A percentile compares a stretch with the other conserved stretches of the same genome.
Conservation (phyloP, 129 eudicot species). For the Flaveria linearis region DNA sequence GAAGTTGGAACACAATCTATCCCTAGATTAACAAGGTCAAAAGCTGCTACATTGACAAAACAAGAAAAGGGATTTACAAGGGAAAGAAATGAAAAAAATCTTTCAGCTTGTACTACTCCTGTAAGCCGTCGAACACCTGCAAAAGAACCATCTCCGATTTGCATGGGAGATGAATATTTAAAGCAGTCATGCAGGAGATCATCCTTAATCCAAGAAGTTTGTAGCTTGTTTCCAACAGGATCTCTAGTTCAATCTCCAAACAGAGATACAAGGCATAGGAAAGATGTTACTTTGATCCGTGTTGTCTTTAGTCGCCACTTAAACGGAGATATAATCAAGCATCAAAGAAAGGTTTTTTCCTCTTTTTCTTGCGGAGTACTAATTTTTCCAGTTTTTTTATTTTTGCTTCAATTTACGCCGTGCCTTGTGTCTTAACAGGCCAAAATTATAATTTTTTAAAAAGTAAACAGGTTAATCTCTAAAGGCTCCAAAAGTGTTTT, state of each 20-base stretch:
- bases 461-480: neutral
- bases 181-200: conserved; percentile 64
- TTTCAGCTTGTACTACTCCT: conserved; percentile 54
- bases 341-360: conserved; percentile 76
- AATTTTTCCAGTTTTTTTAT: neutral
- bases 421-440: neutral
- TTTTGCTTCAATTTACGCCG: neutral
- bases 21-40: conserved; percentile 45
- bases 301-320: conserved; percentile 90
- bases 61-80: conserved; percentile 31
- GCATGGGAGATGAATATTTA: conserved; percentile 79
- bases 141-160: conserved; percentile 67
- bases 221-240: conserved; percentile 36
- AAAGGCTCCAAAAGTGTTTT: neutral
- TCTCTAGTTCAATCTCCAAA: conserved; percentile 32
- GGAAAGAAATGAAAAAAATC: conserved; percentile 29
- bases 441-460: neutral
- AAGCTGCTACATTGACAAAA: conserved; percentile 24
- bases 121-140: conserved; percentile 42
- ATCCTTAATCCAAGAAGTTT: conserved; percentile 54
- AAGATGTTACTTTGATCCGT: conserved; percentile 53
- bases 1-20: conserved; percentile 27
- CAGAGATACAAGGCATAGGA: conserved; percentile 61
- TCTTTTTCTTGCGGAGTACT: conserved; percentile 1
- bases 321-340: conserved; percentile 69